phyloP scores from a whole-genome alignment of 257 asterid genomes.

The Solanum sitiens region DNA sequence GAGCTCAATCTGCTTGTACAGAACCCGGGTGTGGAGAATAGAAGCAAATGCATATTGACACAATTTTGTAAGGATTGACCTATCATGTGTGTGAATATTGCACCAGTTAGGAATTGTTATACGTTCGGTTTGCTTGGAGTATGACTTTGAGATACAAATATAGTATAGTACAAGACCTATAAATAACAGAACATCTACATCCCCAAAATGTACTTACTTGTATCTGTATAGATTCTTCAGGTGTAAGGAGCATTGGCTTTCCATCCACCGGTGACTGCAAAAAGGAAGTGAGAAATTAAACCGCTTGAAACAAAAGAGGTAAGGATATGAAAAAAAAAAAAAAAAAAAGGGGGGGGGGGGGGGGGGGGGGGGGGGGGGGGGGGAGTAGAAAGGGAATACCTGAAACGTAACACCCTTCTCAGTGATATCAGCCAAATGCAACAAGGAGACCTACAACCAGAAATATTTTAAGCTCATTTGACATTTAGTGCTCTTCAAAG shows the following conservation, averaged over 20 bases:
- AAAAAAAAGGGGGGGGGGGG: too few species aligned
- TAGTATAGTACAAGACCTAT: not conserved
- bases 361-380: too few species aligned
- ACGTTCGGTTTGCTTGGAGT: not conserved
- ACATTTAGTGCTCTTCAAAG: not conserved
- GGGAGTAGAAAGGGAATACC: conserved; percentile 28
- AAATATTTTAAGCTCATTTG: conserved; percentile 6
- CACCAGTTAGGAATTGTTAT: not conserved
- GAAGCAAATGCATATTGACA: not conserved
- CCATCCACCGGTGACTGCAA: conserved; percentile 98
- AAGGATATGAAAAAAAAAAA: not conserved
- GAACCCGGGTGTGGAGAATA: not conserved
- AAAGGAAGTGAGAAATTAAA: conserved; percentile 5
- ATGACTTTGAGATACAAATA: not conserved
- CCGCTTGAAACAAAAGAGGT: not conserved
- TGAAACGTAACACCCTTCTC: conserved; percentile 95
- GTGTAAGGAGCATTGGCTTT: conserved; percentile 95
- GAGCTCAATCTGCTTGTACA: not conserved
- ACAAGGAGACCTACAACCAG: conserved; percentile 68
- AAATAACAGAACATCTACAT: not conserved
- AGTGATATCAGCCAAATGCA: conserved; percentile 97
- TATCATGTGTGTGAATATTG: not conserved
- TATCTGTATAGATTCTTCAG: conserved; percentile 95
- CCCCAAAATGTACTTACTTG: conserved; percentile 41
- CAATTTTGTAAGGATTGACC: not conserved